These are phyloP conservation scores for Hemerocallis citrina DNA, from an alignment of 106 monocot genomes.

Conservation along the genomic window DNA sequence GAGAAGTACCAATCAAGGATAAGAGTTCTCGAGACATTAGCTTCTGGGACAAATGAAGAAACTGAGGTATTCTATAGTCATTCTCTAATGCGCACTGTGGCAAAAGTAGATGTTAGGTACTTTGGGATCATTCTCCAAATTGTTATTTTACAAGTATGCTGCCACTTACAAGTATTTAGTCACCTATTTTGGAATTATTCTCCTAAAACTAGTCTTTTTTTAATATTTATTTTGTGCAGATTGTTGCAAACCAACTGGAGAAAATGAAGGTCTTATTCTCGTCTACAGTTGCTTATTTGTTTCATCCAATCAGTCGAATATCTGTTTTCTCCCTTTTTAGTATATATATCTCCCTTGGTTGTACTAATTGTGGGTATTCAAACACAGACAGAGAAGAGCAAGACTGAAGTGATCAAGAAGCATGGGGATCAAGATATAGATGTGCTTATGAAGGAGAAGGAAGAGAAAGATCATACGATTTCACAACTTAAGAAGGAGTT, in stretches of 20 bases:
- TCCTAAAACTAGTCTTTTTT: neutral
- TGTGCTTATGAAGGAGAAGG: constrained; percentile 10
- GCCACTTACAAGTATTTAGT: too few relatives aligned
- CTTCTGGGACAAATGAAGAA: constrained; percentile 72
- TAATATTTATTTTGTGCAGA: constrained; percentile 37
- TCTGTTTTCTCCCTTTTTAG: neutral
- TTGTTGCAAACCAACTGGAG: constrained; percentile 43
- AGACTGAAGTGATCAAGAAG: constrained; percentile 12
- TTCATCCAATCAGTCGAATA: too few relatives aligned
- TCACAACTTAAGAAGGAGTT: constrained; percentile 47
- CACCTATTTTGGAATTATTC: neutral
- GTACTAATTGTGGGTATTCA: neutral
- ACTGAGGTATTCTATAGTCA: constrained; percentile 58
- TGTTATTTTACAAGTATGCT: neutral
- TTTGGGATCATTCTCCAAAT: neutral
- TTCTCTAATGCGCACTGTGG: too few relatives aligned
- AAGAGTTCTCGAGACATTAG: constrained; percentile 61
- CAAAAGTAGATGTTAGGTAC: neutral
- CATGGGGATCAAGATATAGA: constrained; percentile 6
- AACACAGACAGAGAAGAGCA: constrained; percentile 29
- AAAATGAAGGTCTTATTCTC: constrained; percentile 40
- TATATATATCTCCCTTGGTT: neutral
- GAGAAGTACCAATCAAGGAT: constrained; percentile 76
- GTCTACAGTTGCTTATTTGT: too few relatives aligned
- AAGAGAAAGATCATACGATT: constrained; percentile 33